These are phyloP conservation scores for Hypholoma fasciculare DNA, from an alignment of 768 basidiomycete genomes.

Conservation along the genomic window DNA sequence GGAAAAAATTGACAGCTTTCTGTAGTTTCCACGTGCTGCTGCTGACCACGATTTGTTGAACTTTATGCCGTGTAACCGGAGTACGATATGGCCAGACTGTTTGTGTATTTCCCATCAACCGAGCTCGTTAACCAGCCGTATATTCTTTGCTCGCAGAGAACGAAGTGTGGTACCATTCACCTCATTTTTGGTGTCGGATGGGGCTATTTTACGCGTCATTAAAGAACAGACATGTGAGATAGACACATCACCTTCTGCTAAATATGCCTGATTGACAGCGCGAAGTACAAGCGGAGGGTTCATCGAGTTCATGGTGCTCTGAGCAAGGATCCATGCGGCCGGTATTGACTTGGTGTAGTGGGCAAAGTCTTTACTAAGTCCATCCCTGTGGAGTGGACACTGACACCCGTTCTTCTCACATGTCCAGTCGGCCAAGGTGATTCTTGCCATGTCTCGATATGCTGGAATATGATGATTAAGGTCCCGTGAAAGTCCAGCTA, in stretches of 20 bases:
- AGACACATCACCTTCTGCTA: conserved; percentile 7
- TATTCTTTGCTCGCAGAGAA: conserved; percentile 1
- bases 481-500: conserved; percentile 19
- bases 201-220: neutral
- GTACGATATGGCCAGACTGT: neutral
- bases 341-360: conserved; percentile 2
- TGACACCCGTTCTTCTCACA: conserved; percentile 8
- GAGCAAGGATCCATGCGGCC: conserved; percentile 13
- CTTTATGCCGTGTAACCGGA: neutral
- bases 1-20: neutral
- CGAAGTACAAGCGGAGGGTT: neutral
- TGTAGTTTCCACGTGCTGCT: neutral
- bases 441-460: conserved; percentile 12
- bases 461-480: conserved; percentile 22
- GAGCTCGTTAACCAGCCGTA: conserved; percentile 1
- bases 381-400: conserved; percentile 1
- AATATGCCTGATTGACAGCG: conserved; percentile 7
- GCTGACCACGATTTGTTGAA: conserved; percentile 3
- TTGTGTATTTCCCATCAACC: conserved; percentile 6
- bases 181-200: neutral
- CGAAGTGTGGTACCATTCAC: conserved; percentile 1
- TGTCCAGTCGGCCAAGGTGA: conserved; percentile 18
- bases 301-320: neutral
- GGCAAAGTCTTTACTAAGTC: neutral
- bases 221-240: conserved; percentile 7